These are phyloP conservation scores for Cladophialophora yegresii DNA, from an alignment of 2,329 filamentous ascomycete species.

Conservation along the genomic window DNA sequence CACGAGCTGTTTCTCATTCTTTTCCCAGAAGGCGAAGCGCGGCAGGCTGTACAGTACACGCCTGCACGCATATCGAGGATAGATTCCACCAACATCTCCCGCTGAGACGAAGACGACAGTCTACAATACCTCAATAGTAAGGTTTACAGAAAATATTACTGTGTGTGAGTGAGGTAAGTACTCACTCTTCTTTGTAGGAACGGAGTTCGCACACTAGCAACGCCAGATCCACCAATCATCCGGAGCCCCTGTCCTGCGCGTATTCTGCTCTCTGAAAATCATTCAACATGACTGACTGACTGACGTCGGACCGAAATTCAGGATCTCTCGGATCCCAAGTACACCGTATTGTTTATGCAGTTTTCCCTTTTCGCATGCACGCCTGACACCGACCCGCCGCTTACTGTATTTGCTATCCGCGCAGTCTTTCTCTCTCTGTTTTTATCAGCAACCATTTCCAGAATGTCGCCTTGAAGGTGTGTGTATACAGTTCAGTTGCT, in stretches of 20 bases:
- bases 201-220: neutral
- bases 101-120: too few relatives aligned
- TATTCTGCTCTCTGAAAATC: neutral
- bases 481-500: neutral
- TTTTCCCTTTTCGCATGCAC: neutral
- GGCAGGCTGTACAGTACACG: too few relatives aligned
- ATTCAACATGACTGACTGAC: neutral
- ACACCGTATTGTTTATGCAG: neutral
- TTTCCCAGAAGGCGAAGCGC: too few relatives aligned
- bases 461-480: conserved; percentile 10
- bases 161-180: too few relatives aligned
- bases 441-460: neutral
- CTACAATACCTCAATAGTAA: too few relatives aligned
- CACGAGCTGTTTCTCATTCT: neutral
- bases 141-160: neutral
- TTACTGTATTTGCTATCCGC: conserved; percentile 10
- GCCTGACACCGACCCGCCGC: neutral
- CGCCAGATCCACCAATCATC: neutral
- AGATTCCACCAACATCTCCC: too few relatives aligned
- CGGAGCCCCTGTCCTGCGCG: neutral
- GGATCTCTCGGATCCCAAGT: neutral
- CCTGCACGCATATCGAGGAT: too few relatives aligned
- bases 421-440: neutral
- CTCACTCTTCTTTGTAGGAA: neutral
- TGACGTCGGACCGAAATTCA: neutral